Conservation (phyloP, 495 filamentous ascomycete species). For the Daldinia vernicosa region DNA sequence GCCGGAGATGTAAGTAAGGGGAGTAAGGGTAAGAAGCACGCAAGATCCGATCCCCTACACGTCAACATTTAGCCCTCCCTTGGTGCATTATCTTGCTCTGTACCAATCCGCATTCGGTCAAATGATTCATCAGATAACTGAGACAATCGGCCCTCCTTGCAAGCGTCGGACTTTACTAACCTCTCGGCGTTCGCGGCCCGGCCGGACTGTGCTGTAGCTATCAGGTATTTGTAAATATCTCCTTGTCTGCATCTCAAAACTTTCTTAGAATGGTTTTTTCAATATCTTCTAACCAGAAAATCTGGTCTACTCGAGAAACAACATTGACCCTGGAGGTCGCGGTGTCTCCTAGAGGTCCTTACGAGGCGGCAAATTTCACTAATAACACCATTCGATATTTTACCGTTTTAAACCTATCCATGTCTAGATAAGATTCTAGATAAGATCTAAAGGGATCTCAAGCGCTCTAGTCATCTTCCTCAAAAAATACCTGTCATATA, state of each 20-base stretch:
- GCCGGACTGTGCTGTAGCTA: slow-evolving; percentile 20
- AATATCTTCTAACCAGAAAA: neutral
- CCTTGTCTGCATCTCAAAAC: neutral
- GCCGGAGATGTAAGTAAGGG: slow-evolving; percentile 19
- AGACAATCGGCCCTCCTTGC: slow-evolving; percentile 42
- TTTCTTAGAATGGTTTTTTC: neutral
- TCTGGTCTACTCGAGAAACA: slow-evolving; percentile 5
- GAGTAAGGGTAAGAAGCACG: slow-evolving; percentile 40
- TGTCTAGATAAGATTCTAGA: slow-evolving; percentile 7
- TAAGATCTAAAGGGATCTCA: slow-evolving; percentile 5
- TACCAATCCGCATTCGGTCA: slow-evolving; percentile 39
- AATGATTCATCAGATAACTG: slow-evolving; percentile 47
- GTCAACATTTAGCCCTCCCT: slow-evolving; percentile 32
- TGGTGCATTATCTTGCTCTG: slow-evolving; percentile 17
- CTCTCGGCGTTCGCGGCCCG: slow-evolving; percentile 24
- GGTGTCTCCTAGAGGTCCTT: slow-evolving; percentile 3
- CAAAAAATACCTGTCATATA: neutral
- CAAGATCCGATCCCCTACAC: slow-evolving; percentile 35
- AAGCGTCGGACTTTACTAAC: slow-evolving; percentile 18
- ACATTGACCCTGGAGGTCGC: slow-evolving; percentile 30
- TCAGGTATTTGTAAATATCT: slow-evolving; percentile 18
- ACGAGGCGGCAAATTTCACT: neutral
- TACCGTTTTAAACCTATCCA: slow-evolving; percentile 5
- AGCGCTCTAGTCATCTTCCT: neutral
- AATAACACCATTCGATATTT: slow-evolving; percentile 12